These are phyloP conservation scores for Metschnikowia aberdeeniae DNA, from an alignment of 805 yeast species.

Conservation along the genomic window DNA sequence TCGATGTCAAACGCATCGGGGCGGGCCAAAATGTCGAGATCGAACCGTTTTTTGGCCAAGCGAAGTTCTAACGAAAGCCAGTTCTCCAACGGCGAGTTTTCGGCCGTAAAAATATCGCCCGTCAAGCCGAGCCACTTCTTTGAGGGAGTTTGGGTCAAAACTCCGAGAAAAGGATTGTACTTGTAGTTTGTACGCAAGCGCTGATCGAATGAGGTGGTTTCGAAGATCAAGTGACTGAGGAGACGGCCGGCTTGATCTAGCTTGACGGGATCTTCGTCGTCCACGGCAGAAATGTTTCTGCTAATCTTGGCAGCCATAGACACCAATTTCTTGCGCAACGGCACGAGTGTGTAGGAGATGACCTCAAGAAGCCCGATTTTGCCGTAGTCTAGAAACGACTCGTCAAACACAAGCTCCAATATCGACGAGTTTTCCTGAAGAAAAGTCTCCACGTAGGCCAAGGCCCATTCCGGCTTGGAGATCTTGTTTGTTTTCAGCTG, in stretches of 20 bases:
- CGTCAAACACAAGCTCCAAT: conserved; percentile 38
- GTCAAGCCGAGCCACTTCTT: conserved; percentile 48
- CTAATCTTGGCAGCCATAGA: conserved; percentile 22
- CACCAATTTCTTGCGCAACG: conserved; percentile 43
- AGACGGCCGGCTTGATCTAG: conserved; percentile 42
- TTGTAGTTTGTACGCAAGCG: conserved; percentile 41
- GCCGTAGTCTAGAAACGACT: conserved; percentile 24
- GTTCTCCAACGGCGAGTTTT: conserved; percentile 27
- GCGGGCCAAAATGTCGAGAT: conserved; percentile 44
- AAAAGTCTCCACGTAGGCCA: conserved; percentile 46
- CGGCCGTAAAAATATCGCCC: conserved; percentile 38
- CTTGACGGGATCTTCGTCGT: conserved; percentile 8
- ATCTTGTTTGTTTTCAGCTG: conserved; percentile 56
- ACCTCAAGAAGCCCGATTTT: conserved; percentile 33
- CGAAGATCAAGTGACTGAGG: conserved; percentile 56
- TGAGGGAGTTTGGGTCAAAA: conserved; percentile 19
- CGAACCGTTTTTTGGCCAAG: conserved; percentile 48
- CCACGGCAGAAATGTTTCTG: conserved; percentile 19
- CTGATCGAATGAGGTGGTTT: conserved; percentile 56
- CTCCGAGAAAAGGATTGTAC: conserved; percentile 39
- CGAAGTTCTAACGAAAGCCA: conserved; percentile 54
- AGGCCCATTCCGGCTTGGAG: conserved; percentile 71
- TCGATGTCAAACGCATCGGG: conserved; percentile 56
- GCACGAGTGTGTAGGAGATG: conserved; percentile 45
- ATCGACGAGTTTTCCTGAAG: conserved; percentile 36